phyloP scores from a whole-genome alignment of 192 early-diverging fungal genomes.

The Diversispora epigaea region DNA sequence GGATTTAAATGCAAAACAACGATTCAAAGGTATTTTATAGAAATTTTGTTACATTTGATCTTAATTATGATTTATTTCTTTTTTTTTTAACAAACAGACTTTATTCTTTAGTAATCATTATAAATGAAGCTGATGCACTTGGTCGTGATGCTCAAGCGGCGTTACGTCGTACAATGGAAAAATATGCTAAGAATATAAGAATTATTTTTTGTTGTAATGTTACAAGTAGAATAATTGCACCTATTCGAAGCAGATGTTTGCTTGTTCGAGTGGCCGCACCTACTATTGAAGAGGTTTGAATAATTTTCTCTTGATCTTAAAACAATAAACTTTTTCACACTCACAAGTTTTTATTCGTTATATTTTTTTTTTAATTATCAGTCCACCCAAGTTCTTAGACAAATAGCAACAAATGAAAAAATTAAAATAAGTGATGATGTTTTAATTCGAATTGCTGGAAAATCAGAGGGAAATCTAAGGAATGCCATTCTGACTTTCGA shows the following conservation, averaged over 20 bases:
- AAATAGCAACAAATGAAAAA: too few species aligned
- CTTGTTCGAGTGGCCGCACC: constrained; percentile 86
- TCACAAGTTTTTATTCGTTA: too few species aligned
- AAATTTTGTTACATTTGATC: neutral
- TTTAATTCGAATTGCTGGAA: too few species aligned
- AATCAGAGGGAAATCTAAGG: too few species aligned
- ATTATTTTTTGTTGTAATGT: constrained; percentile 90
- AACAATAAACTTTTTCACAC: too few species aligned
- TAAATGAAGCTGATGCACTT: constrained; percentile 92
- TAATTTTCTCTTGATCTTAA: too few species aligned
- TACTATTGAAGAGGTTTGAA: constrained; percentile 62
- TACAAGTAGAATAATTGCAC: constrained; percentile 87
- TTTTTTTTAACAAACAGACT: neutral
- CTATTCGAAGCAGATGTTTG: constrained; percentile 90
- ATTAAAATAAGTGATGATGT: too few species aligned
- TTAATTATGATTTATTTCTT: neutral
- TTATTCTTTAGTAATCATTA: constrained; percentile 69
- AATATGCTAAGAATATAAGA: constrained; percentile 91
- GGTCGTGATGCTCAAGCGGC: constrained; percentile 91
- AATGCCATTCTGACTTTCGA: too few species aligned
- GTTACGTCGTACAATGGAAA: constrained; percentile 99
- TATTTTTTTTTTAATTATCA: too few species aligned
- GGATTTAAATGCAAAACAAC: constrained; percentile 70
- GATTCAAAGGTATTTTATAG: constrained; percentile 75
- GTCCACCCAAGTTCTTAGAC: too few species aligned